These are phyloP conservation scores for Cyberlindnera misumaiensis DNA, from an alignment of 805 yeast genomes.

Conservation along the genomic window DNA sequence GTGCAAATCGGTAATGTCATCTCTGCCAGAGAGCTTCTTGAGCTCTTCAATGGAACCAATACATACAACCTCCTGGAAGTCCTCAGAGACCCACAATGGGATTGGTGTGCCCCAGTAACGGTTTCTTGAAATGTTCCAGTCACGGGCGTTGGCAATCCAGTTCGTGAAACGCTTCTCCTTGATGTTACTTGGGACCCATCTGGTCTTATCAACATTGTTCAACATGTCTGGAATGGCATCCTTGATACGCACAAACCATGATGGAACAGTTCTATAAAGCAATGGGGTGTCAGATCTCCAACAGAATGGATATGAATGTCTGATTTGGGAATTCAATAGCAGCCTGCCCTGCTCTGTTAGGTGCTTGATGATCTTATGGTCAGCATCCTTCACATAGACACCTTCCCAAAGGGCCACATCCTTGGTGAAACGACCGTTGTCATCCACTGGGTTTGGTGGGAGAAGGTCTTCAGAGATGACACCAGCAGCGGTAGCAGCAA, in stretches of 20 bases:
- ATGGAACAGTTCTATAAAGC: constrained; percentile 92
- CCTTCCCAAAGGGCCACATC: constrained; percentile 76
- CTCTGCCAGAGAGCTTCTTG: constrained; percentile 73
- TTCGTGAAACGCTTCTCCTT: constrained; percentile 94
- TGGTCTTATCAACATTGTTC: constrained; percentile 74
- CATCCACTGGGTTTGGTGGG: constrained; percentile 96
- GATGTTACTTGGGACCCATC: constrained; percentile 90
- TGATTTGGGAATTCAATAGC: constrained; percentile 71
- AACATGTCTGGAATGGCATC: constrained; percentile 87
- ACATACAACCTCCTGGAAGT: constrained; percentile 86
- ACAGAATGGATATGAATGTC: constrained; percentile 98
- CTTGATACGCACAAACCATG: constrained; percentile 93
- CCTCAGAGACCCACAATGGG: constrained; percentile 96
- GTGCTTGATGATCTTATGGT: constrained; percentile 78
- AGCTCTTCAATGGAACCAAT: constrained; percentile 87
- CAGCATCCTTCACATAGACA: constrained; percentile 91
- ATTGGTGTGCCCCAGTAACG: constrained; percentile 99
- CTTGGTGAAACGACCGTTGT: constrained; percentile 74
- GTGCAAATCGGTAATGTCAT: constrained; percentile 82
- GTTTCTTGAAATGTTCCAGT: constrained; percentile 97
- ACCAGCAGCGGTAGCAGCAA: constrained; percentile 69
- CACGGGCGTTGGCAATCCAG: constrained; percentile 98
- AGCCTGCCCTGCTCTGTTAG: constrained; percentile 73
- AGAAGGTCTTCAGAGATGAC: constrained; percentile 58
- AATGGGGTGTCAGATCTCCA: constrained; percentile 99